Percentiles rank a stretch among this genome's conserved stretches.
These are phyloP conservation scores for Rosa rugosa DNA, from an alignment of 306 rosid genomes.

Conservation along the genomic window DNA sequence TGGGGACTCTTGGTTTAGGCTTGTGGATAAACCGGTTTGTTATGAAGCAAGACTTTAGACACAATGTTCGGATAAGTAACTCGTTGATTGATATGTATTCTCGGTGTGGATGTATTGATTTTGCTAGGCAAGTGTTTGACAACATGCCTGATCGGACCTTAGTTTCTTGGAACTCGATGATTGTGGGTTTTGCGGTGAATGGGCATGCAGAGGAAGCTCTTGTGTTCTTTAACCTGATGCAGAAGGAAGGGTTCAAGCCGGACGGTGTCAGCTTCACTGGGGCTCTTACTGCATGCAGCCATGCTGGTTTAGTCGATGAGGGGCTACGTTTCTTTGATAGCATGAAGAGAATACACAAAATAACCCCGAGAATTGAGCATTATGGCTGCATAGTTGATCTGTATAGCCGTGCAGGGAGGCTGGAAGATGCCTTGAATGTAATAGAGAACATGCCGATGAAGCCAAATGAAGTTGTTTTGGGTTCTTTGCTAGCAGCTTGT, in stretches of 20 bases:
- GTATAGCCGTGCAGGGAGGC: slow-evolving; percentile 80
- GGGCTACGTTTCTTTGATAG: slow-evolving; percentile 61
- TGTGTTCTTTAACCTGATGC: slow-evolving; percentile 56
- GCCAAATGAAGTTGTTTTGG: slow-evolving; percentile 83
- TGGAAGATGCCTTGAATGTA: slow-evolving; percentile 64
- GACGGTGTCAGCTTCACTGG: slow-evolving; percentile 82
- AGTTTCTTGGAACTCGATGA: slow-evolving; percentile 89
- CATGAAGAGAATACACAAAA: slow-evolving; percentile 53
- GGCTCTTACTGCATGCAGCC: slow-evolving; percentile 84
- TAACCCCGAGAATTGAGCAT: slow-evolving; percentile 71
- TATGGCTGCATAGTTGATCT: slow-evolving; percentile 88
- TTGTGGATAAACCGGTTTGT: slow-evolving; percentile 68
- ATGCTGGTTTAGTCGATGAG: slow-evolving; percentile 66
- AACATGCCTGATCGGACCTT: slow-evolving; percentile 47
- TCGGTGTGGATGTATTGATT: slow-evolving; percentile 72
- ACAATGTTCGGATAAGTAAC: slow-evolving; percentile 56
- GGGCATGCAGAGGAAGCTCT: slow-evolving; percentile 76
- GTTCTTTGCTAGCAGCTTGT: slow-evolving; percentile 90
- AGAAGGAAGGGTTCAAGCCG: slow-evolving; percentile 66
- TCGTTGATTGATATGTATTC: slow-evolving; percentile 83
- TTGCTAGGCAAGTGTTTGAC: slow-evolving; percentile 69
- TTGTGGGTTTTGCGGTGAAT: slow-evolving; percentile 76
- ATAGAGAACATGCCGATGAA: slow-evolving; percentile 73
- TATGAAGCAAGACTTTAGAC: slow-evolving; percentile 40
- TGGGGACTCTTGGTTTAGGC: slow-evolving; percentile 74